Evolutionary conservation across 1,284 basidiomycete genomes (phyloP).

Genomic region (Malassezia dermatis): DNA sequence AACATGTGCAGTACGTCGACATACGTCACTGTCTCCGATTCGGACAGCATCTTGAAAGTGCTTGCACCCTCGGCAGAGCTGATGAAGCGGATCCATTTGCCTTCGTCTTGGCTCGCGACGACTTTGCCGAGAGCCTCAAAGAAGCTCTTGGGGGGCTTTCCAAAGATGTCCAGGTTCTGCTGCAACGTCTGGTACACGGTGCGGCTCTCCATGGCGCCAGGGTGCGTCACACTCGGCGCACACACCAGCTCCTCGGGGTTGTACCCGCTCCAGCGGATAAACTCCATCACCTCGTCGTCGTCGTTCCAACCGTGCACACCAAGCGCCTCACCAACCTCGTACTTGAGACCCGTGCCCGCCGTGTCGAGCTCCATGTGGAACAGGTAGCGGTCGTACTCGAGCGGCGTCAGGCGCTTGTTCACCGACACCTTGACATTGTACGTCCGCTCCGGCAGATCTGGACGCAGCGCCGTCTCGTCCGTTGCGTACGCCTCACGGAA

Average conservation of each 20-base stretch:
- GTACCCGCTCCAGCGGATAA: constrained; percentile 83
- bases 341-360: constrained; percentile 80
- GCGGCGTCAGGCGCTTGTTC: constrained; percentile 84
- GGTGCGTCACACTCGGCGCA: constrained; percentile 56
- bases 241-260: constrained; percentile 72
- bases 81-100: constrained; percentile 78
- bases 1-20: constrained; percentile 76
- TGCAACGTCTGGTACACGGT: constrained; percentile 92
- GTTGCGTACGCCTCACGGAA: constrained; percentile 47
- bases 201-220: constrained; percentile 57
- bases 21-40: constrained; percentile 89
- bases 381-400: constrained; percentile 93
- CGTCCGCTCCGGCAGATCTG: constrained; percentile 77
- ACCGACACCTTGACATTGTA: constrained; percentile 87
- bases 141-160: constrained; percentile 89
- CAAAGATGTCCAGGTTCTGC: constrained; percentile 93
- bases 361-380: constrained; percentile 98
- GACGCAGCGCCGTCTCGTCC: constrained; percentile 52
- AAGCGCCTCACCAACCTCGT: constrained; percentile 89
- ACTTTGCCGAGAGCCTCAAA: constrained; percentile 74
- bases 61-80: constrained; percentile 78
- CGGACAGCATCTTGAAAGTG: constrained; percentile 88
- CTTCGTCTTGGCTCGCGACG: constrained; percentile 64
- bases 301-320: constrained; percentile 99
- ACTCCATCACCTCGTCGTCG: constrained; percentile 71